phyloP scores from a whole-genome alignment of 108 stramenopile species.

The Nitzschia putrida region DNA sequence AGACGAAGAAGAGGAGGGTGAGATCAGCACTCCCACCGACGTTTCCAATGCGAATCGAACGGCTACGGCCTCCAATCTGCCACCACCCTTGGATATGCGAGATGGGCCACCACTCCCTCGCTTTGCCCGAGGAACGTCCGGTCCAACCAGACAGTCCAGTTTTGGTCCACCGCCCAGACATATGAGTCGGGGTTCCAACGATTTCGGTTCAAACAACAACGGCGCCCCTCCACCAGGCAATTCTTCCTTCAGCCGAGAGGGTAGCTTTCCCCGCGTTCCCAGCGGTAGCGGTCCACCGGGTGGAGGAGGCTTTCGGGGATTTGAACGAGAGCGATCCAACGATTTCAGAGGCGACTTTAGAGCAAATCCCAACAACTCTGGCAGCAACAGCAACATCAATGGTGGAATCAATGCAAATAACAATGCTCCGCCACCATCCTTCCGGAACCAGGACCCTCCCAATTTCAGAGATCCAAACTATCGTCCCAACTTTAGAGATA shows the following conservation, averaged over 20 bases:
- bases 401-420: too few species aligned
- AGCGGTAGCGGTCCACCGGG: neutral
- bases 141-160: too few species aligned
- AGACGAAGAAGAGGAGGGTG: constrained; percentile 44
- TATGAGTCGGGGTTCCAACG: neutral
- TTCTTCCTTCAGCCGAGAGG: constrained; percentile 4
- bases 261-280: neutral
- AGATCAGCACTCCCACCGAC: constrained; percentile 15
- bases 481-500: neutral
- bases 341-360: neutral
- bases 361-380: too few species aligned
- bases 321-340: neutral
- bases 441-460: too few species aligned
- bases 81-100: constrained; percentile 6
- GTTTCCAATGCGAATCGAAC: neutral
- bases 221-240: constrained; percentile 1
- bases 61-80: neutral
- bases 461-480: too few species aligned
- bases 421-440: too few species aligned
- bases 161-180: neutral
- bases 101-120: constrained; percentile 3
- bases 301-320: constrained; percentile 16
- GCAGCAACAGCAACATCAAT: too few species aligned
- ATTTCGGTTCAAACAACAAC: neutral
- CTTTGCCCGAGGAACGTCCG: neutral